Evolutionary conservation across 768 basidiomycete genomes (phyloP).

Genomic region (Termitomyces titanicus): DNA sequence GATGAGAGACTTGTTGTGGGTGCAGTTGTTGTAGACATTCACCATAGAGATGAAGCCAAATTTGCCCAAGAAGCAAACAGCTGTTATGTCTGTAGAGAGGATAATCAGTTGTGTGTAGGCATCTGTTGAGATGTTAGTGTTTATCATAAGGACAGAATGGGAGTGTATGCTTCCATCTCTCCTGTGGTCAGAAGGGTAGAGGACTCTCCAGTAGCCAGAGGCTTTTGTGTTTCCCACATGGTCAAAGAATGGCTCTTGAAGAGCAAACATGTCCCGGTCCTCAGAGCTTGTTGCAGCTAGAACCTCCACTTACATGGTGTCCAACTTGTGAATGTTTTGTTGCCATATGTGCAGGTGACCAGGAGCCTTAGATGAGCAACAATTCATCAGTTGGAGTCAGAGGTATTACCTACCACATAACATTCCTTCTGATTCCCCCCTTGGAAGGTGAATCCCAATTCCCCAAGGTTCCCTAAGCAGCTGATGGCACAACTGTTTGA

Average conservation of each 20-base stretch:
- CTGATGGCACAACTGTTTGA: too few relatives aligned
- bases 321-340: background rate
- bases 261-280: conserved; percentile 19
- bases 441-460: too few relatives aligned
- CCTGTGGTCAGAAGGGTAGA: conserved; percentile 5
- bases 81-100: background rate
- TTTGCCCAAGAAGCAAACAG: background rate
- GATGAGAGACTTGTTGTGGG: conserved; percentile 5
- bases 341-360: too few relatives aligned
- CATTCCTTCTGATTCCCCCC: too few relatives aligned
- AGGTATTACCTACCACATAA: too few relatives aligned
- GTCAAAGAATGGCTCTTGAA: conserved; percentile 31
- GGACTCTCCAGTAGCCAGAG: background rate
- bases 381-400: too few relatives aligned
- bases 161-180: background rate
- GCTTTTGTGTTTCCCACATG: conserved; percentile 3
- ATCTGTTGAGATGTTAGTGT: conserved; percentile 9
- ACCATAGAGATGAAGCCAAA: background rate
- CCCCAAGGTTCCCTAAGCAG: too few relatives aligned
- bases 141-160: conserved; percentile 6
- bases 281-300: background rate
- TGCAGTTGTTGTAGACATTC: conserved; percentile 8
- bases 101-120: background rate
- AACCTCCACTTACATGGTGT: background rate
- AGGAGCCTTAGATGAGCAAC: too few relatives aligned